Conservation (phyloP, 352 stramenopile species). For the Globisporangium cystogenes region DNA sequence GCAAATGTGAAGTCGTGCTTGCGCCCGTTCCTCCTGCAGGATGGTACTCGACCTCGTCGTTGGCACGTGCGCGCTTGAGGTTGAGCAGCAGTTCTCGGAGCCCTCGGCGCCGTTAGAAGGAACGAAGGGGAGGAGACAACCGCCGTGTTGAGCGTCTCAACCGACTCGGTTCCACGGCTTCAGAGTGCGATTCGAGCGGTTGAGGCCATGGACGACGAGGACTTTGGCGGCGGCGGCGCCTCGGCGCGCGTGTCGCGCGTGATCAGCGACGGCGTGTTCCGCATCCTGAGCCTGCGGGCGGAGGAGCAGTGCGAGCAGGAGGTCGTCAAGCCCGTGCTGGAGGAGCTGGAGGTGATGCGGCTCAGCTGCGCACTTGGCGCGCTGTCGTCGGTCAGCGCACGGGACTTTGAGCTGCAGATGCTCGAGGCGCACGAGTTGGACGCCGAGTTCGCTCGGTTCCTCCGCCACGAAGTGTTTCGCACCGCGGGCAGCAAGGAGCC, state of each 20-base stretch:
- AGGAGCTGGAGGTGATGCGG: conserved; percentile 63
- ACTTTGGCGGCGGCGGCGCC: neutral
- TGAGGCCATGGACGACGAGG: neutral
- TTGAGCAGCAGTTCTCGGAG: neutral
- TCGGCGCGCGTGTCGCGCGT: neutral
- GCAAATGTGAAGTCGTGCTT: neutral
- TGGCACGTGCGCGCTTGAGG: neutral
- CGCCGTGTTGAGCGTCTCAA: no score
- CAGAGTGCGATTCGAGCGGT: neutral
- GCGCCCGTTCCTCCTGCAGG: neutral
- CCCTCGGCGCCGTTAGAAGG: neutral
- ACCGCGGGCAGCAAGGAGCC: no score
- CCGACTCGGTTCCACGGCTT: no score
- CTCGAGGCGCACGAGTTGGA: conserved; percentile 53
- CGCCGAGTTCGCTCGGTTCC: conserved; percentile 51
- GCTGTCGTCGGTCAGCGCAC: conserved; percentile 32
- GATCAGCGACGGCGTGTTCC: conserved; percentile 36
- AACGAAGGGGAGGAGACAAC: neutral
- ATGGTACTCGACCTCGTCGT: neutral
- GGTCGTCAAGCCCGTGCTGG: conserved; percentile 61
- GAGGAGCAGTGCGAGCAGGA: conserved; percentile 65
- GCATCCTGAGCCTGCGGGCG: conserved; percentile 39
- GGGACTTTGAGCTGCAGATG: conserved; percentile 54
- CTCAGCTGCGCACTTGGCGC: conserved; percentile 50
- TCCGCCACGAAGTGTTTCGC: conserved; percentile 43